Evolutionary conservation across 192 early-diverging fungal species (phyloP), one percentile per base, ranked within the genome.

Genomic region (Umbelopsis ramanniana): DNA sequence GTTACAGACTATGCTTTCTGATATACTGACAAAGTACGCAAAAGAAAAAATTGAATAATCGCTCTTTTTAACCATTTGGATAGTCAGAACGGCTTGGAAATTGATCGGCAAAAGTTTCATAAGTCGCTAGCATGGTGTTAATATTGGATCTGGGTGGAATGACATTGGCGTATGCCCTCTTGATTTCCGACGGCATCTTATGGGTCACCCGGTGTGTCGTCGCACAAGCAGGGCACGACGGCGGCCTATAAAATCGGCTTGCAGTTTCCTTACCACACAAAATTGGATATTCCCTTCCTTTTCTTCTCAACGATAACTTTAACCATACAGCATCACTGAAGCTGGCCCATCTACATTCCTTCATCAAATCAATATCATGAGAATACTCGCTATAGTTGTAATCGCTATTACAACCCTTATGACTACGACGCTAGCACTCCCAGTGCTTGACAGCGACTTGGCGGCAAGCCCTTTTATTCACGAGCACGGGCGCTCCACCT

Each of bases 401-500:
- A 37, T 38, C 7, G 17, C 33, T 37, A 11, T 63, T 63, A 26
- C 57, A n/a, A 37, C 33, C 23, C 23, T 63, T 19, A 35, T 37
- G 14, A 37, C 24, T 19, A 63, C 33, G 26, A 38, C 33, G 15
- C 15, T 35, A 46, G 55, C 68, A 8, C 45, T 75, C 12, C 74
- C 74, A 46, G 46, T 75, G 40, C 57, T 75, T 43, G 74, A 75
- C 50, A 50, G 55, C 23, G 74, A 75, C 33, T 47, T 75, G 46
- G 74, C 68, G 35, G 74, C 74, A 15, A 75, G 54, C 46, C 74
- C 74, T 33, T 70, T 75, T 63, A 69, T 75, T 53, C 74, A 75
- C 66, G 74, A 75, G 33, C 57, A 63, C 7, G 29, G 57, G 33
- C 57, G 57, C 17, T 63, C 57, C 8, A 37, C 33, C 7, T 26